Base-by-base conservation (phyloP, 768 basidiomycete species). In the Lactifluus volemus region DNA sequence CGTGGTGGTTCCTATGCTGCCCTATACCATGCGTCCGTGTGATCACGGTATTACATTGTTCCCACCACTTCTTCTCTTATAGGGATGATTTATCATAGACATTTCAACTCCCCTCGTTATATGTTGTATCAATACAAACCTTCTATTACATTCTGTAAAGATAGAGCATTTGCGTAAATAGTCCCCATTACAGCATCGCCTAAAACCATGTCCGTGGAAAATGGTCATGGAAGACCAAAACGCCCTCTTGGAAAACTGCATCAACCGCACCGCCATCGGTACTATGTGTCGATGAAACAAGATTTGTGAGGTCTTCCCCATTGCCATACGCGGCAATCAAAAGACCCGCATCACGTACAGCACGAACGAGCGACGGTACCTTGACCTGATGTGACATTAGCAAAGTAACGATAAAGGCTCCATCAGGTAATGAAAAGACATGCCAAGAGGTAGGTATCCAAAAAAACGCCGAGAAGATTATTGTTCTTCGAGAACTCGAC, bases 401-500 rank as follows among this genome's bases (percentile, higher is more conserved):
- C 19, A 49, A 29, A 52, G 60, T 67, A 56, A 50, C 25, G 30
- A 53, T 45, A 5, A 47, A 7, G 53, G 15, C 45, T n/a, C 45
- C 45, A 14, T 34, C 34, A 14, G 54, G 48, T 25, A 15, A 34
- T 11, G 11, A 53, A n/a, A 55, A 60, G 21, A 74, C 84, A 73
- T 70, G 97, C 96, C 76, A 98, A 74, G 60, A 98, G 78, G 41
- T 85, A 82, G 11, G 89, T 88, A 71, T 97, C 91, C 53, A 97
- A 80, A 69, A 96, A 85, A 49, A 99, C 78, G 59, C 97, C 97
- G 58, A 99, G 76, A 21, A 99, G 76, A 72, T 99, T 98, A 73
- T 98, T 98, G 49, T 80, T 78, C 68, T 88, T 90, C 21, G 94
- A 89, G 68, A 98, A 97, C 67, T 95, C 92, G 58, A 98, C 92